Evolutionary conservation across 805 yeast species (phyloP).

Genomic region (Debaryomyces maramus): DNA sequence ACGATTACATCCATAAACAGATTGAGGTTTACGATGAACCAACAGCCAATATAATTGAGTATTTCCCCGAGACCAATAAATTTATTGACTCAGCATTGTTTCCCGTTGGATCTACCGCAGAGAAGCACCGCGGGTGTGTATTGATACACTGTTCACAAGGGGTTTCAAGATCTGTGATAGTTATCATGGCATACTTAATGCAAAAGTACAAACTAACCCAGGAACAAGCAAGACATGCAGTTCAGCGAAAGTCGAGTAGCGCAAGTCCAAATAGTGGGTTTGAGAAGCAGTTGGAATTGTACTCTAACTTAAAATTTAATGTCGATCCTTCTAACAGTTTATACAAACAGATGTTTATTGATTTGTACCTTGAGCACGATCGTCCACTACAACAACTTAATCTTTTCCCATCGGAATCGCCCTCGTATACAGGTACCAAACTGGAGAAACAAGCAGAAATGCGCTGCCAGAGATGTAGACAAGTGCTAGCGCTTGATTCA

Average conservation of each 20-base stretch:
- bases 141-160: slow-evolving; percentile 57
- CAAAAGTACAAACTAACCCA: slow-evolving; percentile 52
- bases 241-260: slow-evolving; percentile 59
- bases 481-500: slow-evolving; percentile 59
- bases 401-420: slow-evolving; percentile 5
- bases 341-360: slow-evolving; percentile 28
- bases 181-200: slow-evolving; percentile 51
- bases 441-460: slow-evolving; percentile 33
- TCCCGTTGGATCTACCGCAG: slow-evolving; percentile 10
- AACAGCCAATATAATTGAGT: slow-evolving; percentile 61
- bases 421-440: slow-evolving; percentile 6
- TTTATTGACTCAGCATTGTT: slow-evolving; percentile 69
- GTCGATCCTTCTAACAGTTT: slow-evolving; percentile 21
- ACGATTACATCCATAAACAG: slow-evolving; percentile 52
- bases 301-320: slow-evolving; percentile 38
- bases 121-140: slow-evolving; percentile 42
- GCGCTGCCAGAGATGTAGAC: slow-evolving; percentile 83
- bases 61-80: slow-evolving; percentile 57
- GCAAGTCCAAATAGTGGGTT: slow-evolving; percentile 77
- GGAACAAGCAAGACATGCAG: slow-evolving; percentile 70
- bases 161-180: slow-evolving; percentile 47
- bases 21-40: slow-evolving; percentile 74
- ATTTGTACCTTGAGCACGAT: slow-evolving; percentile 30
- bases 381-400: slow-evolving; percentile 26
- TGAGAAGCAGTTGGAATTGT: slow-evolving; percentile 66